Evolutionary conservation across 2,329 filamentous ascomycete species (phyloP), one percentile per base, ranked within the genome.

Genomic region (Cryphonectria nitschkei): DNA sequence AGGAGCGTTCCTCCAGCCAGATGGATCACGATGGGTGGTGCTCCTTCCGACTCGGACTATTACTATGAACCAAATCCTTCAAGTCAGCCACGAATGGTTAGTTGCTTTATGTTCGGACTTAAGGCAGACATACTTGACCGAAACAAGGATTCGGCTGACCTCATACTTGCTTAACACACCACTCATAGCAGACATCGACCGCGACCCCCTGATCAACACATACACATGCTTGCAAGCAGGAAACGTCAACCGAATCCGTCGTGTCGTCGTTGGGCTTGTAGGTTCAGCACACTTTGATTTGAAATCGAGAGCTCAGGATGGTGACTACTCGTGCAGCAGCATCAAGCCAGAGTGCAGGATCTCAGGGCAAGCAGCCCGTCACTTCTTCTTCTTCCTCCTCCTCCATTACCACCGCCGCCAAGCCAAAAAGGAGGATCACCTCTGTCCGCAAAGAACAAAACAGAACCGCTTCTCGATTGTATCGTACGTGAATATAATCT

Each of bases 401-500:
- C 11, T 46, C 61, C 13, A 9, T 19, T 4, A 69, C 69, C 43
- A 56, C 68, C 9, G 41, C 34, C 7, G n/a, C 34, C 7, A 50
- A n/a, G 9, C 0, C 46, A 22, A n/a, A 19, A n/a, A 74, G 74
- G 62, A 69, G 65, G 32, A 74, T 75, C 67, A 75, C 70, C 46
- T 74, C 75, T 16, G 69, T 73, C 22, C 73, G 75, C 41, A 76
- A 76, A 50, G 74, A 76, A 34, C 75, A 76, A 67, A 76, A 76
- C 70, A 74, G 72, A 34, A 75, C 72, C 26, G 74, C 75, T n/a
- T 76, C 75, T n/a, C 73, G 74, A n/a, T 73, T 72, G 19, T 76
- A 76, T 65, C 73, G 75, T 76, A 54, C 6, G 74, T 74, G 16
- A 13, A 16, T 22, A 41, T 43, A 22, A 29, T 37, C 14, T 61